Base-by-base conservation (phyloP, 805 yeast species). In the Yamadazyma endophytica region DNA sequence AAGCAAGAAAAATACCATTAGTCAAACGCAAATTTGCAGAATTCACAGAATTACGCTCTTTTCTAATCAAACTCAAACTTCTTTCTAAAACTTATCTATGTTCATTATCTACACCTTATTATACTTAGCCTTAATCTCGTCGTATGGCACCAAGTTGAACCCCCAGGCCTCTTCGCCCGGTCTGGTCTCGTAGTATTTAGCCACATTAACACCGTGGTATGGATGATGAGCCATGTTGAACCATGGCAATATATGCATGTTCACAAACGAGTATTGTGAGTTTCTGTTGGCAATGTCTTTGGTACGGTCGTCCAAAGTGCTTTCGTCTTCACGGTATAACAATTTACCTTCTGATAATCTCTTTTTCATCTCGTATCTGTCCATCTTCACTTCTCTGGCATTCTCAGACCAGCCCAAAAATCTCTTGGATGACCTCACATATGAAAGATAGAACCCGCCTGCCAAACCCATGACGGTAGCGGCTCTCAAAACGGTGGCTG, bases 331-430 rank as follows among this genome's bases (percentile, higher is more conserved):
- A 26, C 83, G 85, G 56, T 77, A 82, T 21, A 90, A 85, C 32
- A 78, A 70, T 47, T 70, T 65, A 21, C 82, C 87, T 49, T 72
- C 60, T 19, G 83, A 70, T 42, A 85, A 70, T 41, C 77, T 68
- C 42, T 68, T 64, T 56, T 84, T 83, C 41, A 79, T 71, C 56
- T 85, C 88, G 51, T 66, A 79, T 54, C 94, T 70, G 56, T 86
- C 95, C 58, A 69, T 77, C 34, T 51, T 51, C 32, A 82, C 86
- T 58, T 85, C 95, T 41, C 78, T 63, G 20, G 64, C 46, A 58
- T 85, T 85, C 60, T 86, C 95, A 15, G 70, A 44, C 65, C 77
- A 74, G 17, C 95, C 95, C 70, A 81, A 76, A 60, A 85, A 85
- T 51, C 95, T 73, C 54, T 72, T 69, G 16, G 80, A 64, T 8